Evolutionary conservation across 2,329 filamentous ascomycete genomes (phyloP).

Genomic region (Xylariaceae sp.): DNA sequence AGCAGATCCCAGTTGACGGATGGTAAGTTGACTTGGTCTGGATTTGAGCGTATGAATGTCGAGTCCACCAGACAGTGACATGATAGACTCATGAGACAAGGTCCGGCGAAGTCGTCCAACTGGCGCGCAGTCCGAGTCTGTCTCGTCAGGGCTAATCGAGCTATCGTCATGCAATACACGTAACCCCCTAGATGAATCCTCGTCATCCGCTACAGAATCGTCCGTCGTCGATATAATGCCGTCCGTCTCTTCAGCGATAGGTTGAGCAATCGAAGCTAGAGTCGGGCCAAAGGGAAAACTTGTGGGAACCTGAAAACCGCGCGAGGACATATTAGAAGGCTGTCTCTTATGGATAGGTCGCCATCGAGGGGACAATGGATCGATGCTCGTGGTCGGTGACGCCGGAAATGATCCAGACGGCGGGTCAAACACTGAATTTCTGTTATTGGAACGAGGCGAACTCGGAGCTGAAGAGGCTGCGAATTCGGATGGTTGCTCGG

Average conservation of each 20-base stretch:
- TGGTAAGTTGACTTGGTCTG: slow-evolving; percentile 70
- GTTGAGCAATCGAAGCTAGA: slow-evolving; percentile 20
- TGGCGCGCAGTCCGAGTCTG: slow-evolving; percentile 34
- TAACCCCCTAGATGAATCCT: slow-evolving; percentile 19
- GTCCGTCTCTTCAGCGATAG: slow-evolving; percentile 29
- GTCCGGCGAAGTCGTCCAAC: slow-evolving; percentile 56
- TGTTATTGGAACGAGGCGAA: slow-evolving; percentile 73
- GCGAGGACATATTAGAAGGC: slow-evolving; percentile 52
- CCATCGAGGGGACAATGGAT: slow-evolving; percentile 62
- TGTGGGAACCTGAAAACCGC: slow-evolving; percentile 40
- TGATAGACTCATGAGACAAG: slow-evolving; percentile 80
- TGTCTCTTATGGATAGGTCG: slow-evolving; percentile 50
- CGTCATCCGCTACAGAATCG: slow-evolving; percentile 33
- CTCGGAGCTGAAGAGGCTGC: slow-evolving; percentile 71
- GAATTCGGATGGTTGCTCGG: slow-evolving; percentile 59
- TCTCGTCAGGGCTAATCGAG: slow-evolving; percentile 21
- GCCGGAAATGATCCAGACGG: slow-evolving; percentile 67
- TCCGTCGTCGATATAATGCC: slow-evolving; percentile 32
- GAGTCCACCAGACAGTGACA: slow-evolving; percentile 81
- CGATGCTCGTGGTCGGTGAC: slow-evolving; percentile 75
- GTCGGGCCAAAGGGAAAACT: slow-evolving; percentile 22
- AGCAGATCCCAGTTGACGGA: slow-evolving; percentile 49
- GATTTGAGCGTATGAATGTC: slow-evolving; percentile 81
- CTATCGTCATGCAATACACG: slow-evolving; percentile 26
- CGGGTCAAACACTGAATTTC: slow-evolving; percentile 75